Evolutionary conservation across 768 basidiomycete genomes (phyloP), one percentile per base, ranked within the genome.

Genomic region (Boletus sensibilis): DNA sequence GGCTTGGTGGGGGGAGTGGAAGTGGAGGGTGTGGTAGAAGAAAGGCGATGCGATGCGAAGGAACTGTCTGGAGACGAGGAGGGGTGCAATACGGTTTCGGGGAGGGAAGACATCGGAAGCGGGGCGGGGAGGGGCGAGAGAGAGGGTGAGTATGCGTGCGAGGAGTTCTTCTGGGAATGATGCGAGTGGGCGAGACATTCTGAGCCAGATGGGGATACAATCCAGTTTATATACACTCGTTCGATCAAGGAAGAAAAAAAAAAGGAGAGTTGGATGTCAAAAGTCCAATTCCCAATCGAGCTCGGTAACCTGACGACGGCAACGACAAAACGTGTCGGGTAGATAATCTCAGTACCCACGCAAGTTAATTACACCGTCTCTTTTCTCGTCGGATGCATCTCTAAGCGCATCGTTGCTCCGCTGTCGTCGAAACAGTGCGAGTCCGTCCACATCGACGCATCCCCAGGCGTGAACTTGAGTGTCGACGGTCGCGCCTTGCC

Each of bases 41-140:
- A 85, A 74, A 2, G 85, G 85, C 0, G 78, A 77, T 2, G 75
- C 77, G 56, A 88, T 85, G 56, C 87, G 78, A 42, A 77, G 68
- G 72, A 86, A 83, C 23, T 72, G 64, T 38, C 69, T 78, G 48
- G 71, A 85, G 44, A 83, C 81, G 50, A 82, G 78, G 16, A 87
- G 77, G 0, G 79, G 75, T 5, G 81, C 73, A 18, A 72, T 64
- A 14, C 69, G 69, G 31, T 69, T 63, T 43, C 58, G 53, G 51
- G 56, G 48, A 11, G 61, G 54, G 49, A 56, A 64, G 52, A 60
- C 34, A 20, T 70, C 61, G 64, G 65, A 70, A 7, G 58, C 37
- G 41, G 69, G 63, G 55, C 63, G 72, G 27, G 56, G 40, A 18
- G 61, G 59, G 18, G 68, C 44, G 49, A 75, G 61, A 18, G 66